A percentile compares a stretch with the other conserved stretches of the same genome.
Evolutionary conservation across 2,329 filamentous ascomycete species (phyloP).

Genomic region (Didymella exigua): DNA sequence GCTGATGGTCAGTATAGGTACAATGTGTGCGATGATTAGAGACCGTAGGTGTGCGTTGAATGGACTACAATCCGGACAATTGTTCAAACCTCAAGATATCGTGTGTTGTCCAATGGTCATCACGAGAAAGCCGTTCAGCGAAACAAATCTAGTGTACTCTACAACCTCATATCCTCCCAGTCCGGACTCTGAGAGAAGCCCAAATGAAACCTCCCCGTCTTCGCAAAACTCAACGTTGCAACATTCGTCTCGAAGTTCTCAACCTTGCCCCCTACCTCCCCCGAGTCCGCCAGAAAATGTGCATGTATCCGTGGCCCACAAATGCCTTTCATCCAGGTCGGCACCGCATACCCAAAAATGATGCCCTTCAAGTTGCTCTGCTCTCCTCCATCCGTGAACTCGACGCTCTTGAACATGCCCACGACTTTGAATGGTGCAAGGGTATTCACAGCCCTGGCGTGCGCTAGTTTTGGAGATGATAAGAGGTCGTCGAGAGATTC

Average conservation of each 20-base stretch:
- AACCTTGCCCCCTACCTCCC: conserved; percentile 45
- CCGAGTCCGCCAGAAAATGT: conserved; percentile 40
- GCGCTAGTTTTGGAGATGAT: conserved; percentile 20
- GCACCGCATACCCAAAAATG: conserved; percentile 50
- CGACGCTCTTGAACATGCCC: conserved; percentile 45
- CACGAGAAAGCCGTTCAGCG: too few species aligned
- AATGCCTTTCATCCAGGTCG: conserved; percentile 49
- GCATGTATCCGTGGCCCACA: conserved; percentile 49
- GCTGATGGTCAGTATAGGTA: too few species aligned
- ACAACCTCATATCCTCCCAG: conserved; percentile 44
- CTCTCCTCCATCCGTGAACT: conserved; percentile 28
- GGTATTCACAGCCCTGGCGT: conserved; percentile 45
- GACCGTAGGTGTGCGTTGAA: too few species aligned
- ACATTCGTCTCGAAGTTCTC: conserved; percentile 47
- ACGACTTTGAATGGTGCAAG: conserved; percentile 49
- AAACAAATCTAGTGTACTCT: not conserved
- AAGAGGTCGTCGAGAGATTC: conserved; percentile 28
- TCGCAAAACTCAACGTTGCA: conserved; percentile 46
- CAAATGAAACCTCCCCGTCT: conserved; percentile 51
- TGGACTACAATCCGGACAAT: too few species aligned
- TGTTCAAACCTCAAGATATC: too few species aligned
- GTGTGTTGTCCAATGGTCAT: too few species aligned
- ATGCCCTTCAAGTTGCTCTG: conserved; percentile 40
- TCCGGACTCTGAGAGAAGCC: conserved; percentile 51
- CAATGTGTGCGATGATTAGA: too few species aligned